A percentile compares a stretch with the other conserved stretches of the same genome.
phyloP scores from a whole-genome alignment of 2,329 filamentous ascomycete genomes.

The Pyricularia grisea region DNA sequence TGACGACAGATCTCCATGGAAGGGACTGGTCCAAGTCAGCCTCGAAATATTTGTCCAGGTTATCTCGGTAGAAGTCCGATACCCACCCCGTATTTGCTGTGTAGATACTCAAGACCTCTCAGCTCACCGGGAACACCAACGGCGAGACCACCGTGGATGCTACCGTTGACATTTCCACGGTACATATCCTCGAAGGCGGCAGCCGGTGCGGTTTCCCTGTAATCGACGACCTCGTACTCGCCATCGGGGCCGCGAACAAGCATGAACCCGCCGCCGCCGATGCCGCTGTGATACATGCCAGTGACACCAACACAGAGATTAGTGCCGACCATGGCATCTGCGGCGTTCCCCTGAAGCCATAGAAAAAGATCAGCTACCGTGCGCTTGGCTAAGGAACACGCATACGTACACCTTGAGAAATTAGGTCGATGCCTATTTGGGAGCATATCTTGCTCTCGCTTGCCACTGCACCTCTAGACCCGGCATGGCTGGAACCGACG shows the following conservation, averaged over 20 bases:
- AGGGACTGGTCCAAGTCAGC: conserved; percentile 28
- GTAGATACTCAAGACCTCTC: conserved; percentile 69
- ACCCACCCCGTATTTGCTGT: conserved; percentile 57
- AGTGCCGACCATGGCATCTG: conserved; percentile 66
- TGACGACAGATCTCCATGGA: conserved; percentile 62
- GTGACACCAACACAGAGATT: conserved; percentile 68
- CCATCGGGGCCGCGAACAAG: conserved; percentile 65
- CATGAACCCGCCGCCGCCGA: conserved; percentile 88
- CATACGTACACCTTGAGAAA: conserved; percentile 21
- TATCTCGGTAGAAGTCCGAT: not conserved
- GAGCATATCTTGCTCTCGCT: conserved; percentile 63
- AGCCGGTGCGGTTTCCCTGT: conserved; percentile 77
- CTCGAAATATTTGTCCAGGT: not conserved
- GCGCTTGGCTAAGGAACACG: not conserved
- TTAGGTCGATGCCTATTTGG: conserved; percentile 53
- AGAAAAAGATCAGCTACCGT: not conserved
- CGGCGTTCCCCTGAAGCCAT: conserved; percentile 54
- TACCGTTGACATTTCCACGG: conserved; percentile 55
- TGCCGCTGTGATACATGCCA: conserved; percentile 70
- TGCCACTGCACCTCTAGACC: conserved; percentile 51
- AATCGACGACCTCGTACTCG: conserved; percentile 81
- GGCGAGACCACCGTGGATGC: conserved; percentile 63
- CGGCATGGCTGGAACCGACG: not conserved
- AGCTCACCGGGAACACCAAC: conserved; percentile 66
- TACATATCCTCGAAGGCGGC: conserved; percentile 83